phyloP scores from a whole-genome alignment of 2,329 filamentous ascomycete species.

The Trichoderma simmonsii region DNA sequence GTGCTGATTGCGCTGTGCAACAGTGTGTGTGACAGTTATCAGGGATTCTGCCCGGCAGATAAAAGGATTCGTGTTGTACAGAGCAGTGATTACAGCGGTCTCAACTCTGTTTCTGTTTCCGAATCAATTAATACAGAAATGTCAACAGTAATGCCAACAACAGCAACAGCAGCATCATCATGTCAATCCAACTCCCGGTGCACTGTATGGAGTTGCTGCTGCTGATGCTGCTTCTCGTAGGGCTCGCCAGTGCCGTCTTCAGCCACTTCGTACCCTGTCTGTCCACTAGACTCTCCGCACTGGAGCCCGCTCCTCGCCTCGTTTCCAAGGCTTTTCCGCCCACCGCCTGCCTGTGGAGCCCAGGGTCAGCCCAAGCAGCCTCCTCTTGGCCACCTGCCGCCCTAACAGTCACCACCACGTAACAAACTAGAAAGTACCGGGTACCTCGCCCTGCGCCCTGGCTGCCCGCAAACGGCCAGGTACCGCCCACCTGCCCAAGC shows the following conservation, averaged over 20 bases:
- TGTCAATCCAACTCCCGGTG: background rate
- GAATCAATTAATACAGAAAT: too few species aligned
- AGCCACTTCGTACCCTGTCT: background rate
- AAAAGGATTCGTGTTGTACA: too few species aligned
- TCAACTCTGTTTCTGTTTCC: too few species aligned
- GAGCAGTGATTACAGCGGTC: too few species aligned
- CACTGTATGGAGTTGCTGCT: background rate
- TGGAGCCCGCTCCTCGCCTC: background rate
- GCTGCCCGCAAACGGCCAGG: background rate
- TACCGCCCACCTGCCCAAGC: background rate
- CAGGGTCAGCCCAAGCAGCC: background rate
- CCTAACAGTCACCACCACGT: background rate
- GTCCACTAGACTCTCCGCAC: background rate
- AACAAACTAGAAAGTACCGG: background rate
- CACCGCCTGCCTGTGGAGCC: conserved; percentile 4
- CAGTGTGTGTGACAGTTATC: background rate
- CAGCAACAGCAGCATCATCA: too few species aligned
- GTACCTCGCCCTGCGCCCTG: background rate
- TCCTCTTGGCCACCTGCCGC: background rate
- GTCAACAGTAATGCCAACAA: too few species aligned
- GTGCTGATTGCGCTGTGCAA: background rate
- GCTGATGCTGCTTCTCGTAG: background rate
- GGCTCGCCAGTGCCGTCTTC: background rate
- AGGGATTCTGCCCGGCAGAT: too few species aligned
- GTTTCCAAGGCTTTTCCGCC: conserved; percentile 2